Conservation (phyloP, 192 early-diverging fungal species). For the Phlyctochytrium planicorne region DNA sequence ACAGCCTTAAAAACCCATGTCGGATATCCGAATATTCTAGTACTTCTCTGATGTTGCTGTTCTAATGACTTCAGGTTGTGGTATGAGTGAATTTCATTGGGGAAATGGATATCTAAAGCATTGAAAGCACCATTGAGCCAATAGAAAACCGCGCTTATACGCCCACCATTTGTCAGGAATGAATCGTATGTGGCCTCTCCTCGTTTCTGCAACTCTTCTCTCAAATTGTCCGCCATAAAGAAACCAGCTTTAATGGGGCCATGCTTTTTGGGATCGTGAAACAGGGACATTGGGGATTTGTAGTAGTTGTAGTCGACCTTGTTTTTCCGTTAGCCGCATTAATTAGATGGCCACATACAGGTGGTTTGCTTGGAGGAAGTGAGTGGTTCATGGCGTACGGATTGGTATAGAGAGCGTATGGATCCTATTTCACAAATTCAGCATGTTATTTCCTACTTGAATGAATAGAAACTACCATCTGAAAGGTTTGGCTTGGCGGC, state of each 20-base stretch:
- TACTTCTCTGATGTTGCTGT: conserved; percentile 30
- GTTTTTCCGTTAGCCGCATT: not conserved
- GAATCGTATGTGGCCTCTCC: conserved; percentile 54
- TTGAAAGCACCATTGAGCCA: too few relatives aligned
- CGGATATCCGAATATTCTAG: conserved; percentile 65
- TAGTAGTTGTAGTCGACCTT: not conserved
- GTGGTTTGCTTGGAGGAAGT: not conserved
- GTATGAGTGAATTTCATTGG: conserved; percentile 80
- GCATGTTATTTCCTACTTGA: too few relatives aligned
- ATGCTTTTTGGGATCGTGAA: not conserved
- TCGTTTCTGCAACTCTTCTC: conserved; percentile 74
- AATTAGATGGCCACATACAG: not conserved
- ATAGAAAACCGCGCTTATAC: too few relatives aligned
- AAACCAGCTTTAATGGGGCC: conserved; percentile 29
- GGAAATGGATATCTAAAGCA: conserved; percentile 17
- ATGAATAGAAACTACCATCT: not conserved
- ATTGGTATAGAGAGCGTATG: too few relatives aligned
- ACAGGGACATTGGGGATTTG: not conserved
- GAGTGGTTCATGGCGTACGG: not conserved
- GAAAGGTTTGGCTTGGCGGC: not conserved
- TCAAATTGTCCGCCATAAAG: conserved; percentile 80
- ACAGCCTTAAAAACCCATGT: conserved; percentile 84
- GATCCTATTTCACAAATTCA: too few relatives aligned
- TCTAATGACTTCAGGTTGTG: conserved; percentile 48
- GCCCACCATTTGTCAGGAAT: too few relatives aligned